phyloP scores from a whole-genome alignment of 2,329 filamentous ascomycete genomes.

The Ampelomyces quisqualis region DNA sequence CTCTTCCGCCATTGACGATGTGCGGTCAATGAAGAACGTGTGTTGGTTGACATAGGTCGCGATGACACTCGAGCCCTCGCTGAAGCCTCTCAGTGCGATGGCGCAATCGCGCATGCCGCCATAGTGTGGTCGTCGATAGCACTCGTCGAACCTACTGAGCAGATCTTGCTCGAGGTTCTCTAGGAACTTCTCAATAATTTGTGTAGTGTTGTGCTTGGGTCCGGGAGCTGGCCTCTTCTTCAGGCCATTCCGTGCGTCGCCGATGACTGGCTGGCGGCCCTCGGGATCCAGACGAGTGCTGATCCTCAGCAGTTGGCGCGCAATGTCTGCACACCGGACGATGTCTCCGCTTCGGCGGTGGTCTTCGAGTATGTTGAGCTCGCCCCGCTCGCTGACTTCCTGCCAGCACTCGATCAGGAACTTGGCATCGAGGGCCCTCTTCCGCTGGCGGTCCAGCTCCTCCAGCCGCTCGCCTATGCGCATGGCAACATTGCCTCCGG shows the following conservation, averaged over 20 bases:
- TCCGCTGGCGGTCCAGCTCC: conserved; percentile 88
- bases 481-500: conserved; percentile 83
- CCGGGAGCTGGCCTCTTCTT: conserved; percentile 36
- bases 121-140: conserved; percentile 91
- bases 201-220: conserved; percentile 67
- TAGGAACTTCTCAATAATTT: conserved; percentile 94
- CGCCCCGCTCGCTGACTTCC: conserved; percentile 86
- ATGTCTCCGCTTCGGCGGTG: conserved; percentile 86
- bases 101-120: conserved; percentile 98
- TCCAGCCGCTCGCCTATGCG: conserved; percentile 93
- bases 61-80: conserved; percentile 91
- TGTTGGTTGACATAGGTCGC: conserved; percentile 97
- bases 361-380: conserved; percentile 83
- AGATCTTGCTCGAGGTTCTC: conserved; percentile 95
- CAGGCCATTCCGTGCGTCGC: conserved; percentile 52
- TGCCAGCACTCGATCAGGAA: conserved; percentile 97
- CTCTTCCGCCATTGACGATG: conserved; percentile 87
- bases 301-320: conserved; percentile 88
- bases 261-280: conserved; percentile 53
- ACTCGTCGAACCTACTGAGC: conserved; percentile 94
- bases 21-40: conserved; percentile 97
- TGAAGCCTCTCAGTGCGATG: conserved; percentile 91
- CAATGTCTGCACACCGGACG: conserved; percentile 89
- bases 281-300: conserved; percentile 83
- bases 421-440: conserved; percentile 86